A percentile compares a stretch with the other conserved stretches of the same genome.
These are phyloP conservation scores for Flaveria brownii DNA, from an alignment of 129 eudicot species.

Conservation along the genomic window DNA sequence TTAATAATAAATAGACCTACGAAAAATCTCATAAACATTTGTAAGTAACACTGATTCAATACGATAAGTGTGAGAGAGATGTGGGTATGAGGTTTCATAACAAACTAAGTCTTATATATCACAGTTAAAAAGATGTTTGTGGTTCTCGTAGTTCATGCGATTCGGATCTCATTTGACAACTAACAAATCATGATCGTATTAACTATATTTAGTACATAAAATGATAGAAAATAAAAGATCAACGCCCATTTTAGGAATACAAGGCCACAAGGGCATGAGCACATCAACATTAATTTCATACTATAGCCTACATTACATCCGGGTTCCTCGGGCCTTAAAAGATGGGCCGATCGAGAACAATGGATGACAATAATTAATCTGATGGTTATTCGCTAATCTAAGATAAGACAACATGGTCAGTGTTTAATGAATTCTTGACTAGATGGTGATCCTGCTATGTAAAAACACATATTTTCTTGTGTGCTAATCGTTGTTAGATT, in stretches of 20 bases:
- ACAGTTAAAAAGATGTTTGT: background rate
- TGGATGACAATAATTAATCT: slow-evolving; percentile 27
- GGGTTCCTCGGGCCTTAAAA: slow-evolving; percentile 25
- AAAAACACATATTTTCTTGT: slow-evolving; percentile 25
- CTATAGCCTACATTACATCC: slow-evolving; percentile 32
- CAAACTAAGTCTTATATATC: background rate
- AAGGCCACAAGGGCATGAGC: slow-evolving; percentile 21
- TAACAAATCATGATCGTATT: slow-evolving; percentile 24
- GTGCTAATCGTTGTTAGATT: slow-evolving; percentile 46
- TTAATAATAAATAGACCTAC: no score
- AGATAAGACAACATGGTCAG: slow-evolving; percentile 22
- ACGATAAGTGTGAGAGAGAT: background rate
- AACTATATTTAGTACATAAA: slow-evolving; percentile 22
- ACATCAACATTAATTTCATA: slow-evolving; percentile 13
- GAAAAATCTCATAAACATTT: no score
- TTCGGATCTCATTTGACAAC: background rate
- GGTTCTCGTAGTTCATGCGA: no score
- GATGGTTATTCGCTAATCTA: slow-evolving; percentile 23
- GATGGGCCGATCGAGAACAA: slow-evolving; percentile 27
- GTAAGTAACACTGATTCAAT: no score
- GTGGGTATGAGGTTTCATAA: background rate
- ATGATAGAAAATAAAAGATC: slow-evolving; percentile 14
- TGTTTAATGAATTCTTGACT: slow-evolving; percentile 18
- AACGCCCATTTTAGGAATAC: slow-evolving; percentile 28
- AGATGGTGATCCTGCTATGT: slow-evolving; percentile 4